Evolutionary conservation across 352 stramenopile genomes (phyloP), one percentile per base, ranked within the genome.

Genomic region (Phytophthora sp.): DNA sequence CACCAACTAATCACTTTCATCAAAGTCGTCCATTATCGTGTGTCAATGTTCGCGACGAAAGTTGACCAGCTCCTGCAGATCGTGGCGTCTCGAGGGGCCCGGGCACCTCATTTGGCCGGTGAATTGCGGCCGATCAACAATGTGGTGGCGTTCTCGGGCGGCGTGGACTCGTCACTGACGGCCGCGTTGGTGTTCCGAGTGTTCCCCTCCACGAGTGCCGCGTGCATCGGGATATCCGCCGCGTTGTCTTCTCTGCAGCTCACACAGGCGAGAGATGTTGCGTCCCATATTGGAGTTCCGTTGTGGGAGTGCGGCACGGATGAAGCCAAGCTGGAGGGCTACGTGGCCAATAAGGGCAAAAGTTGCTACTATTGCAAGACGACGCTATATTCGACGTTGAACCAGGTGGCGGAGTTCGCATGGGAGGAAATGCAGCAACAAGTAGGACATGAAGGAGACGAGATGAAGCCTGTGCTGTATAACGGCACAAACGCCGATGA

Each of bases 401-500:
- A 95, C 45, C 73, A 88, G n/a, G 90, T 99, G 44, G 84, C 88
- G 5, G 68, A 72, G 7, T 90, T 93, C 61, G 78, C 83, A 18
- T 57, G 66, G 50, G 57, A 74, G 45, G 54, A 84, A 56, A 50
- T 76, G 52, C 45, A 69, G 5, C 27, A 62, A 20, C 42, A 64
- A 60, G 15, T 57, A 5, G 26, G 11, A 9, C 27, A 16, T 24
- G 21, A 69, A 41, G 5, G 33, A 7, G 24, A 49, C 0, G 49
- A 64, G 16, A 23, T 76, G 13, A 69, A 73, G 20, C 70, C 75
- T 0, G 66, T 89, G 27, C 69, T 99, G 8, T 99, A 98, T 85
- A 99, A 99, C 71, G 97, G 97, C 51, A 99, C 97, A 0, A 99
- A 99, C 64, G 87, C 86, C 1, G 96, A 99, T 60, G 97, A 99